Evolutionary conservation across 2,329 filamentous ascomycete species (phyloP).

Genomic region (Fusarium clavum): DNA sequence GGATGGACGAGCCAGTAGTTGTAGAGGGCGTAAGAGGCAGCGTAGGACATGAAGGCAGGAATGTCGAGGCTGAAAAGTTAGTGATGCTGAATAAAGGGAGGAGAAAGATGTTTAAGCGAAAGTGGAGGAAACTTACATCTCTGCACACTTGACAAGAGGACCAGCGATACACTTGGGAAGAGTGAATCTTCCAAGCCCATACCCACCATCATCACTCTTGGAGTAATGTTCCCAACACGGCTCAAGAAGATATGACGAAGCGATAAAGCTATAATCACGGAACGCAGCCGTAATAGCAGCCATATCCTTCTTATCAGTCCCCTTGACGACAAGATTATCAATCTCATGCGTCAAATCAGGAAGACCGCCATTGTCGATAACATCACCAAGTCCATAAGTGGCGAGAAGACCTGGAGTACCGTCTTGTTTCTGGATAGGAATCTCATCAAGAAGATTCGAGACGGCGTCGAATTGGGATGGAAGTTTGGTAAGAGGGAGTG

Average conservation of each 20-base stretch:
- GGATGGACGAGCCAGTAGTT: conserved; percentile 73
- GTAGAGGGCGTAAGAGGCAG: conserved; percentile 75
- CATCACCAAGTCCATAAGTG: conserved; percentile 30
- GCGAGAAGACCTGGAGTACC: conserved; percentile 27
- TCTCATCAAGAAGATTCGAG: conserved; percentile 31
- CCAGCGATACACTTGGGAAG: conserved; percentile 40
- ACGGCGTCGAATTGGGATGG: conserved; percentile 36
- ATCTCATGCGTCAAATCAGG: conserved; percentile 36
- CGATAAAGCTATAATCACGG: conserved; percentile 36
- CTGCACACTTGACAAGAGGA: conserved; percentile 35
- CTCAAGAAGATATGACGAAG: conserved; percentile 34
- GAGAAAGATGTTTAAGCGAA: too few species aligned
- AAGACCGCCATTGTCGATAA: conserved; percentile 30
- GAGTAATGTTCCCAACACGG: conserved; percentile 37
- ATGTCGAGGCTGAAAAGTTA: conserved; percentile 24
- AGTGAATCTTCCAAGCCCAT: conserved; percentile 28
- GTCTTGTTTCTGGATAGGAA: conserved; percentile 38
- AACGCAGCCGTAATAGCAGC: conserved; percentile 36
- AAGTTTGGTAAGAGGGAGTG: conserved; percentile 29
- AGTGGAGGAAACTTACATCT: conserved; percentile 19
- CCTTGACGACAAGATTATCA: conserved; percentile 30
- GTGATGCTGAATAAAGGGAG: too few species aligned
- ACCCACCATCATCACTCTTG: conserved; percentile 24
- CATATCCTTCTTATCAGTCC: conserved; percentile 31
- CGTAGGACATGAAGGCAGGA: conserved; percentile 54